Evolutionary conservation across 805 yeast species (phyloP).

Genomic region (Starmerella riodocensis): DNA sequence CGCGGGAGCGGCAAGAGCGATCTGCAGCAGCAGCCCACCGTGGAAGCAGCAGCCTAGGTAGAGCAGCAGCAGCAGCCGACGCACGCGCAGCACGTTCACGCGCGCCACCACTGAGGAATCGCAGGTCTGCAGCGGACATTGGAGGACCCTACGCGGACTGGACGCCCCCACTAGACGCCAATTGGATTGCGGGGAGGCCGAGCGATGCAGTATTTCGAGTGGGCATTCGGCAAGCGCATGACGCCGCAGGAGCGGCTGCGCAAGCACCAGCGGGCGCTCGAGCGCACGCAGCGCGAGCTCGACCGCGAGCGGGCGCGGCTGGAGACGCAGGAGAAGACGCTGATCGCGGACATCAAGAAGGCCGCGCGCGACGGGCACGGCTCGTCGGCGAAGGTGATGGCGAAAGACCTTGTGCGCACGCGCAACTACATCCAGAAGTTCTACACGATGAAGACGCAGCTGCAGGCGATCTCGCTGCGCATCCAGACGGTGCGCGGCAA

Average conservation of each 20-base stretch:
- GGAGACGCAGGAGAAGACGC: constrained; percentile 83
- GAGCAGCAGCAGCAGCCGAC: no score
- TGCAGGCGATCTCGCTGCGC: constrained; percentile 85
- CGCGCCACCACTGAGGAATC: no score
- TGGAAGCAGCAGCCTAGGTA: no score
- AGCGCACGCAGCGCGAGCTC: constrained; percentile 84
- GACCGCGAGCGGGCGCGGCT: constrained; percentile 76
- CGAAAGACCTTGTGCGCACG: constrained; percentile 86
- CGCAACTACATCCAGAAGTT: constrained; percentile 72
- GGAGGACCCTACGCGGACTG: no score
- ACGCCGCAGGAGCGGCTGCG: constrained; percentile 93
- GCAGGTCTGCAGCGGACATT: no score
- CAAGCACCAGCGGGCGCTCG: constrained; percentile 89
- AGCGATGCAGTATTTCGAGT: constrained; percentile 60
- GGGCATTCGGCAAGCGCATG: constrained; percentile 88
- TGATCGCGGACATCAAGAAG: constrained; percentile 73
- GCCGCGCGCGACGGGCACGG: constrained; percentile 84
- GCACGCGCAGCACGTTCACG: no score
- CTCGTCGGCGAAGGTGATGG: constrained; percentile 84
- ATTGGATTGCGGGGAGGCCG: no score
- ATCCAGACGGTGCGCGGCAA: constrained; percentile 86
- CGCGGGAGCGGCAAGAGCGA: no score
- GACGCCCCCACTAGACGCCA: no score
- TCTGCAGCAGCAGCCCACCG: no score
- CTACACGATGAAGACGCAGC: constrained; percentile 82